Percentiles rank a stretch among this genome's conserved stretches.
phyloP scores from a whole-genome alignment of 2,329 filamentous ascomycete genomes.

The Penicillium sp. region DNA sequence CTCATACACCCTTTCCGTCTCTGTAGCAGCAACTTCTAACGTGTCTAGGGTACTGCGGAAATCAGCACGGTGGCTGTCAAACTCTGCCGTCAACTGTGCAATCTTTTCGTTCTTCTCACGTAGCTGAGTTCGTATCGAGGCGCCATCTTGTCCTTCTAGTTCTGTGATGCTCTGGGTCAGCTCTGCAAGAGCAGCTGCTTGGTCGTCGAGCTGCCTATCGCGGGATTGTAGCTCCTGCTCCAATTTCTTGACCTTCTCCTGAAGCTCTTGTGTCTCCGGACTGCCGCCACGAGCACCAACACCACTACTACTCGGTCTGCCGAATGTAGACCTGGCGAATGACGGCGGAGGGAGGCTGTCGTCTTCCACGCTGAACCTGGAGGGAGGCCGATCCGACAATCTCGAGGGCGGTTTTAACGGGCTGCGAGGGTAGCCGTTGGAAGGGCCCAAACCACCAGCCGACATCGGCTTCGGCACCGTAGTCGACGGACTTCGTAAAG shows the following conservation, averaged over 20 bases:
- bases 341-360: slow-evolving; percentile 25
- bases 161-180: slow-evolving; percentile 89
- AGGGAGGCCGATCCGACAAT: slow-evolving; percentile 36
- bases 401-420: slow-evolving; percentile 37
- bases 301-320: slow-evolving; percentile 4
- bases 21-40: slow-evolving; percentile 87
- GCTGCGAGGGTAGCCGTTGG: slow-evolving; percentile 45
- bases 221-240: slow-evolving; percentile 74
- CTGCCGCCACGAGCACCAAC: slow-evolving; percentile 14
- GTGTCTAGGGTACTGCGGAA: slow-evolving; percentile 97
- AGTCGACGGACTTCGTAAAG: slow-evolving; percentile 56
- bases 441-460: slow-evolving; percentile 9
- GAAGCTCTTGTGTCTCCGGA: slow-evolving; percentile 42
- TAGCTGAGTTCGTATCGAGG: slow-evolving; percentile 74
- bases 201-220: slow-evolving; percentile 83
- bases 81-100: slow-evolving; percentile 84
- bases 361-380: slow-evolving; percentile 36
- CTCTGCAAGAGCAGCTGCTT: slow-evolving; percentile 74
- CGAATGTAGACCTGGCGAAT: slow-evolving; percentile 6
- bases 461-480: slow-evolving; percentile 9
- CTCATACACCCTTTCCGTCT: slow-evolving; percentile 93
- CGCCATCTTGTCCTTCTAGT: slow-evolving; percentile 71
- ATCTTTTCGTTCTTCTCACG: slow-evolving; percentile 98
- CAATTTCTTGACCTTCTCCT: slow-evolving; percentile 71
- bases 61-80: slow-evolving; percentile 89